Evolutionary conservation across 108 stramenopile species (phyloP), one percentile per base, ranked within the genome.

Genomic region (Cyclostephanos invisitatus): DNA sequence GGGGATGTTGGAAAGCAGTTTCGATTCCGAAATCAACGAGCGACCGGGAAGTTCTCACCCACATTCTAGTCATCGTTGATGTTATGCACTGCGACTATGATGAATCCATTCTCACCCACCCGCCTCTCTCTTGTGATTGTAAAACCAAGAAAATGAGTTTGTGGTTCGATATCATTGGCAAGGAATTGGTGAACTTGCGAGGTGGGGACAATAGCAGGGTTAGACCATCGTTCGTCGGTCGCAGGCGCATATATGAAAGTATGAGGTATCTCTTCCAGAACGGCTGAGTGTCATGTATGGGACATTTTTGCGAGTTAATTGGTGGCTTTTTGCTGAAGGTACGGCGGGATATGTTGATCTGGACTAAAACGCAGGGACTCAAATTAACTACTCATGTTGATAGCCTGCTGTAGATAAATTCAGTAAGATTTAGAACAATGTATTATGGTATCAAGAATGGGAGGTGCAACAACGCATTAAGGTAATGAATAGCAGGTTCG

Each of bases 1-100:
- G 65, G 71, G 71, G 17, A 67, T 72, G 64, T 11, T 72, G 65
- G 71, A 72, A 67, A 67, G 65, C 22, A 72, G 71, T n/a, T 72
- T 72, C 50, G 71, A 72, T 57, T 49, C 27, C 11, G 66, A 72
- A 27, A 50, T 72, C 0, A 3, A 2, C 4, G 25, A 67, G 50
- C 71, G 71, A 0, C 65, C 71, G 22, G 66, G 53, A 55, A 54
- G 66, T 27, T 24, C 53, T 11, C 20, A 15, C 7, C 53, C 22
- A 6, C 25, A 8, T 54, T 24, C 2, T 4, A 4, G 32, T 32
- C 32, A 32, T 32, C 32, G 32, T n/a, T n/a, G 32, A 32, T 32
- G 4, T 32, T 4, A 32, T 32, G 32, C 32, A 32, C 32, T 4
- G 32, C 32, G 32, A 32, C 32, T 32, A 11, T 21, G 5, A 53